Evolutionary conservation across 129 eudicot genomes (phyloP), one percentile per base, ranked within the genome.

Genomic region (Flaveria brownii): DNA sequence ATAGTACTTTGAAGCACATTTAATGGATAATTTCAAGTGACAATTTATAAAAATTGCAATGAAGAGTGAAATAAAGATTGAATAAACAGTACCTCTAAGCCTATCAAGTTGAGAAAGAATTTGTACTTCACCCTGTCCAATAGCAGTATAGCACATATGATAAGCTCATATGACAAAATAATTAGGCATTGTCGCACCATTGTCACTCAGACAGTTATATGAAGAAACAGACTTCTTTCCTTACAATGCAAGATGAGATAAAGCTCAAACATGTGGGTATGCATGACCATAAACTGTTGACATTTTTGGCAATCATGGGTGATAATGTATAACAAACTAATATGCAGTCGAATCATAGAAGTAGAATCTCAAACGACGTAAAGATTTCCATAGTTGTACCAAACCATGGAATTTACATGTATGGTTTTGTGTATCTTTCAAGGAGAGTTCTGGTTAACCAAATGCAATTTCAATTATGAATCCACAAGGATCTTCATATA

Each of bases 61-160:
- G 43, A 49, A 30, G 28, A 59, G 17, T 15, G 65, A 74, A 74
- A 60, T 26, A 49, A 22, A 70, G 8, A 72, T 30, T 2, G 9
- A 14, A 47, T 36, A 54, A 68, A 62, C 13, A 57, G 26, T 79
- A 92, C 92, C 90, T 85, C 82, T 86, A 42, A 89, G 97, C 80
- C 70, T 65, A 72, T 92, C 97, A 71, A 92, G 96, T 72, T 89
- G 91, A 23, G 93, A 89, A 82, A 85, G 88, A 80, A 92, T 82
- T 73, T 87, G 89, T 56, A 67, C 75, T 64, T 47, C 77, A 55
- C 78, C 89, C 97, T 89, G 86, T 70, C 42, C 75, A 73, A 81
- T 18, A 57, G n/a, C n/a, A n/a, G n/a, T n/a, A n/a, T n/a, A n/a
- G 10, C 67, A 41, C 55, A 51, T 63, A 52, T 49, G 68, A 72